phyloP scores from a whole-genome alignment of 192 early-diverging fungal genomes.

The Backusella morwellensis region DNA sequence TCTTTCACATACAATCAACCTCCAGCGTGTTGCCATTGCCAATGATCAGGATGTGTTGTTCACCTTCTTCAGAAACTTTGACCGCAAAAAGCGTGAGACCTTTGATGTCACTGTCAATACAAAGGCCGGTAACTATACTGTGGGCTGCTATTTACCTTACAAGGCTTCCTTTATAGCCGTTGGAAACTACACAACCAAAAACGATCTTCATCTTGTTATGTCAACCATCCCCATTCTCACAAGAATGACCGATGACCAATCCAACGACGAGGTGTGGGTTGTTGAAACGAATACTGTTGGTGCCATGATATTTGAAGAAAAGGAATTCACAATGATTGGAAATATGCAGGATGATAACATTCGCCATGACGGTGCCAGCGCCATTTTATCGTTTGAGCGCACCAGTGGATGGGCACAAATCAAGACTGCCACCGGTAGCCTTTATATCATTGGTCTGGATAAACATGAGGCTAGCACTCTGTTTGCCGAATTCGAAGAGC shows the following conservation, averaged over 20 bases:
- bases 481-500: conserved; percentile 45
- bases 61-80: conserved; percentile 72
- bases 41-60: conserved; percentile 36
- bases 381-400: conserved; percentile 40
- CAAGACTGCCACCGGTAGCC: conserved; percentile 9
- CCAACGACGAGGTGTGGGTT: conserved; percentile 62
- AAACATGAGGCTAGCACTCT: conserved; percentile 40
- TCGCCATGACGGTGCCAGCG: conserved; percentile 7
- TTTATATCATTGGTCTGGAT: conserved; percentile 33
- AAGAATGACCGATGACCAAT: not conserved
- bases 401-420: conserved; percentile 34
- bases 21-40: conserved; percentile 34
- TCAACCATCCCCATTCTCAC: conserved; percentile 57
- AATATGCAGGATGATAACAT: conserved; percentile 27
- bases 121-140: not conserved
- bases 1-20: conserved; percentile 41
- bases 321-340: conserved; percentile 37
- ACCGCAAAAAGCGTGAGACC: conserved; percentile 28
- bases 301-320: conserved; percentile 59
- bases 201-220: conserved; percentile 53
- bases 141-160: conserved; percentile 44
- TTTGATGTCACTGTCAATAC: conserved; percentile 40
- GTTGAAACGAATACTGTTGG: conserved; percentile 52
- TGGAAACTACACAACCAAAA: conserved; percentile 53
- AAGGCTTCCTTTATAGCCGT: conserved; percentile 64